Base-by-base conservation (phyloP, 2,329 filamentous ascomycete species). In the Aspergillus ochraceus region DNA sequence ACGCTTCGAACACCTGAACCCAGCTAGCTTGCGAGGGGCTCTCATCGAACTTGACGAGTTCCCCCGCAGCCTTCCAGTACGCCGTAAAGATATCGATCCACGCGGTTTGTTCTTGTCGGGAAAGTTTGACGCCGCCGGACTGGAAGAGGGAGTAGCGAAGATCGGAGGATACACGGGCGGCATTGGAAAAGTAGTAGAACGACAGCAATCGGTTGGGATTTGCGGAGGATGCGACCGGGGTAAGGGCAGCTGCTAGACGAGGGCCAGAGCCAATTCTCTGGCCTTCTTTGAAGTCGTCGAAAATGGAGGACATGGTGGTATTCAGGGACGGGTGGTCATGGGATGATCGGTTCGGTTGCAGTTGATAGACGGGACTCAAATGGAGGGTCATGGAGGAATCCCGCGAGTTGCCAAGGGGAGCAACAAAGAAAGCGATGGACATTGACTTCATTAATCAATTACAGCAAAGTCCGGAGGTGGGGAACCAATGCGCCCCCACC, bases 1-100 rank as follows among this genome's bases (percentile, higher is more conserved):
- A 98, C 11, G 88, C 80, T 62, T 92, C 89, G 71, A 97, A 99
- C 0, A 93, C 90, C 57, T 85, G 89, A n/a, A 84, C 84, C 88
- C 91, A 96, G 59, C 90, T 86, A n/a, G 86, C 81, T 49, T 78
- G 76, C 63, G 64, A 66, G 12, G 67, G 61, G 19, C 81, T 78
- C 60, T 87, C 84, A 60, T 90, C 85, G 11, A 86, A 85, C 14
- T 84, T 84, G 55, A 95, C 77, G 29, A 97, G 84, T 68, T 91
- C 88, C 32, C 87, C 88, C 45, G 90, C 78, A 24, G 91, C 90
- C 68, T 90, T 92, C 92, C 93, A 97, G 72, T 93, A 97, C 20
- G 86, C 82, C 39, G 84, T 80, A 71, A 93, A 96, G 30, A 98
- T 87, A 45, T 97, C 93, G 0, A 89, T 82, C 95, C 95, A 99